Evolutionary conservation across 768 basidiomycete genomes (phyloP).

Genomic region (Kwoniella heveanensis): DNA sequence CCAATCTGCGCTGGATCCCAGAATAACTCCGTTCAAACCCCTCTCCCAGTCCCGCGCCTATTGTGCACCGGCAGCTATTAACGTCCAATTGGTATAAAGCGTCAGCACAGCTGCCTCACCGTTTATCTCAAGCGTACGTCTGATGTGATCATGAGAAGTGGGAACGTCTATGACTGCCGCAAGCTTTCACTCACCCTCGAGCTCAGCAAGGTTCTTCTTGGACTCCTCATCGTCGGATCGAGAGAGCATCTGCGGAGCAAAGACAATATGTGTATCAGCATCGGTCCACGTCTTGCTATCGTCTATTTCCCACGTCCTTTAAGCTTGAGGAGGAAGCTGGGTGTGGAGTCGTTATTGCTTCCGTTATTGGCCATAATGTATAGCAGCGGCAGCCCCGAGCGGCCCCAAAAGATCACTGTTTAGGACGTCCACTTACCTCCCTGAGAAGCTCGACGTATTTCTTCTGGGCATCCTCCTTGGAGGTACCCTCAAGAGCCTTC

Average conservation of each 20-base stretch:
- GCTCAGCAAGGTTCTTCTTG: constrained; percentile 64
- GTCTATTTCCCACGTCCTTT: too few species aligned
- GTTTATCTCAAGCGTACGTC: too few species aligned
- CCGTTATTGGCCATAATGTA: too few species aligned
- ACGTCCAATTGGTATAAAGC: neutral
- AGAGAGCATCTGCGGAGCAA: constrained; percentile 63
- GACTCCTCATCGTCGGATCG: constrained; percentile 61
- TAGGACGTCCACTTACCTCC: constrained; percentile 61
- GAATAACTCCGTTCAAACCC: too few species aligned
- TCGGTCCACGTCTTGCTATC: neutral
- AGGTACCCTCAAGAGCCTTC: constrained; percentile 69
- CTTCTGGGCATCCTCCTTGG: constrained; percentile 70
- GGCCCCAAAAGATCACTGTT: too few species aligned
- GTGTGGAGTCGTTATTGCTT: too few species aligned
- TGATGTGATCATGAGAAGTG: too few species aligned
- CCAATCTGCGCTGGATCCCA: too few species aligned
- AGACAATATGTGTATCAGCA: constrained; percentile 16
- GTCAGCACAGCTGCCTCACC: too few species aligned
- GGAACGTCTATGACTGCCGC: too few species aligned
- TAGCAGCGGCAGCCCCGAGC: too few species aligned
- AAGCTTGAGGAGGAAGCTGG: too few species aligned
- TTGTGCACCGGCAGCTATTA: neutral
- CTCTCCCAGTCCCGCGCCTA: neutral
- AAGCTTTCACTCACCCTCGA: constrained; percentile 61
- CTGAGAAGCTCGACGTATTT: constrained; percentile 77